phyloP scores from a whole-genome alignment of 495 filamentous ascomycete genomes.

The Hypoxylon subgilvum region DNA sequence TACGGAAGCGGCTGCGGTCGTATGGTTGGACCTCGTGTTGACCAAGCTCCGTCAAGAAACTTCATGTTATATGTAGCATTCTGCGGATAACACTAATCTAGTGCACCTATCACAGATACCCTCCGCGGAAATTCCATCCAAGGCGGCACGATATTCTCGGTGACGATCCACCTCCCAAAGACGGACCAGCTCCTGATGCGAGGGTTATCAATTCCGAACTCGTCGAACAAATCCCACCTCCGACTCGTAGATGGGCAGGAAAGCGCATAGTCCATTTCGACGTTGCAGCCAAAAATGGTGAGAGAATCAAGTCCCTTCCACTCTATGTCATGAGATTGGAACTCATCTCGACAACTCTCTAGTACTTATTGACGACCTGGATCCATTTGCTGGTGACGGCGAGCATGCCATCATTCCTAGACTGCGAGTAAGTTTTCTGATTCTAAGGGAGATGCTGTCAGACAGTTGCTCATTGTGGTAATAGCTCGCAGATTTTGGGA shows the following conservation, averaged over 20 bases:
- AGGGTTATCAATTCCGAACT: conserved; percentile 14
- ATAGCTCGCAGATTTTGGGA: conserved; percentile 26
- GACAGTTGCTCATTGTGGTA: not conserved
- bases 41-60: not conserved
- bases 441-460: not conserved
- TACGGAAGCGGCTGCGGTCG: too few relatives aligned
- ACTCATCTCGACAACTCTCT: not conserved
- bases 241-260: conserved; percentile 17
- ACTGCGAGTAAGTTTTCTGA: conserved; percentile 18
- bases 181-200: not conserved
- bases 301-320: not conserved
- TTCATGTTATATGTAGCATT: not conserved
- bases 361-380: conserved; percentile 27
- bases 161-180: not conserved
- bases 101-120: conserved; percentile 7
- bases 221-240: conserved; percentile 17
- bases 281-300: conserved; percentile 27
- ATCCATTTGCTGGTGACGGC: not conserved
- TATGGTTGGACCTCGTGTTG: not conserved
- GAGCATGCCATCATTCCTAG: conserved; percentile 28
- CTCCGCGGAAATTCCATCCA: conserved; percentile 27
- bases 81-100: not conserved
- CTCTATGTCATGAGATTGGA: not conserved
- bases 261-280: conserved; percentile 31
- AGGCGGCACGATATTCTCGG: not conserved